phyloP scores from a whole-genome alignment of 495 filamentous ascomycete genomes.

The Penicillium parvum region DNA sequence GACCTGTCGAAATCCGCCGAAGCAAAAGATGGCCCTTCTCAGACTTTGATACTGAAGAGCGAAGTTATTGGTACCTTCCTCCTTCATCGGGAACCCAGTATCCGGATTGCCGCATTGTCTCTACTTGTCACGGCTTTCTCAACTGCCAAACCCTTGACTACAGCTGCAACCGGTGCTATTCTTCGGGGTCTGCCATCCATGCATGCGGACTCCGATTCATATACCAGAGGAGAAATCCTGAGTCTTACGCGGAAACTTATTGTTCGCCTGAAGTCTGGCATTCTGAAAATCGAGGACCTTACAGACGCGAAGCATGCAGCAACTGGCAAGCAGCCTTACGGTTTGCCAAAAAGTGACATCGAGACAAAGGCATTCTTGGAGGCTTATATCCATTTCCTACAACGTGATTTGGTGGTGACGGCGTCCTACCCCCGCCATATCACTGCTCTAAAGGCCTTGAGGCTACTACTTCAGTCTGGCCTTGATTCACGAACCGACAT shows the following conservation, averaged over 20 bases:
- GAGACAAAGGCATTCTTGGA: constrained; percentile 57
- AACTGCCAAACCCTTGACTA: constrained; percentile 64
- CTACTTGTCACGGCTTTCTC: constrained; percentile 66
- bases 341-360: constrained; percentile 22
- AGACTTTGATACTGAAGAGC: constrained; percentile 36
- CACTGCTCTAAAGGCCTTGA: constrained; percentile 65
- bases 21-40: constrained; percentile 9
- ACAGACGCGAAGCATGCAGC: constrained; percentile 6
- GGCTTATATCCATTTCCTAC: constrained; percentile 70
- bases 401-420: constrained; percentile 64
- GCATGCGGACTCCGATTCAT: constrained; percentile 78
- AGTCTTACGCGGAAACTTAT: constrained; percentile 63
- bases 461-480: constrained; percentile 55
- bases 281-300: constrained; percentile 20
- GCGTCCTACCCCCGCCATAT: constrained; percentile 84
- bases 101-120: constrained; percentile 70
- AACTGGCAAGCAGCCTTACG: constrained; percentile 7
- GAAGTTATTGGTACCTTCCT: constrained; percentile 47
- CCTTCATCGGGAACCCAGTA: constrained; percentile 57
- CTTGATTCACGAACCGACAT: constrained; percentile 34
- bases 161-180: constrained; percentile 54
- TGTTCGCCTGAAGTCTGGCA: constrained; percentile 52
- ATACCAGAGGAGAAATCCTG: constrained; percentile 71
- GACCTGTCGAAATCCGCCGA: constrained; percentile 24
- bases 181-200: constrained; percentile 58